Percentiles rank a stretch among this genome's conserved stretches.
Conservation (phyloP, 75 land plant species). For the Picea glauca region DNA sequence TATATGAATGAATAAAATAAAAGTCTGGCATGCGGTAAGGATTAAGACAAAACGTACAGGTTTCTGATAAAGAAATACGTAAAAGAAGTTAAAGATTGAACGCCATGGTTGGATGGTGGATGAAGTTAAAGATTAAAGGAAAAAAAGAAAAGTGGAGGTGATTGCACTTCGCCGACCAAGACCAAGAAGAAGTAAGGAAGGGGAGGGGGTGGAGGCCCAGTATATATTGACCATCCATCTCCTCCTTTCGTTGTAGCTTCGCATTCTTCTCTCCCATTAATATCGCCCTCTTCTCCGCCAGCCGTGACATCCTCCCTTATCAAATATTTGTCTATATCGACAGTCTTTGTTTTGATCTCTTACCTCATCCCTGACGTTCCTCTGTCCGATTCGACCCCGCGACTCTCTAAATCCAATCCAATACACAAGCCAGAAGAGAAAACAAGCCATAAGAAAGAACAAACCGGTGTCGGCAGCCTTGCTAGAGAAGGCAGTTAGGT, state of each 20-base stretch:
- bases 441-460: too few species aligned
- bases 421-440: not conserved
- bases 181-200: conserved; percentile 2
- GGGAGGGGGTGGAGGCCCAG: conserved; percentile 3
- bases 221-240: not conserved
- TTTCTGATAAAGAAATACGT: not conserved
- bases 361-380: conserved; percentile 13
- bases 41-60: conserved; percentile 4
- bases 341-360: not conserved
- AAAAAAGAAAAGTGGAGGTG: not conserved
- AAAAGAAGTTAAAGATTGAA: not conserved
- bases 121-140: not conserved
- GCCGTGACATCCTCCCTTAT: not conserved
- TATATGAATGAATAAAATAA: not conserved
- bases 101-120: too few species aligned
- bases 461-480: too few species aligned
- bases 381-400: too few species aligned
- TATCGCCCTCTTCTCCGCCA: not conserved
- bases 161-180: not conserved
- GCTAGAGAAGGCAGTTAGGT: too few species aligned
- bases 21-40: not conserved
- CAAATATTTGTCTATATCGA: conserved; percentile 2
- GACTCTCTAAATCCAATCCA: not conserved
- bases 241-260: conserved; percentile 2
- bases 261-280: not conserved